Evolutionary conservation across 2,329 filamentous ascomycete genomes (phyloP).

Genomic region (Colletotrichum chrysophilum): DNA sequence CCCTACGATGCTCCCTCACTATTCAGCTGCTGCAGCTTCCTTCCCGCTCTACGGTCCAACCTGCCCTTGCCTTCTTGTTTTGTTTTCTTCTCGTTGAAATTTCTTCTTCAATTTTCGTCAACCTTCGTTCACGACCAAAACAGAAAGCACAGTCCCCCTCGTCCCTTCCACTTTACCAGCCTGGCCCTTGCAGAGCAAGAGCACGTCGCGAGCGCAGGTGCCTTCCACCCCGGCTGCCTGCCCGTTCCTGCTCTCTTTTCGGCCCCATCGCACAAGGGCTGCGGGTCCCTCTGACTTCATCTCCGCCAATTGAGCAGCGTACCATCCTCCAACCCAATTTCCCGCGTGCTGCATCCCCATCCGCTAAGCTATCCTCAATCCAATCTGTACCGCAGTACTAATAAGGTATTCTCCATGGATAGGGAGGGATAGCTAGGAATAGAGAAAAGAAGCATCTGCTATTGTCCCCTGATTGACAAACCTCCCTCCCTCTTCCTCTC

Average conservation of each 20-base stretch:
- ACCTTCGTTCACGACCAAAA: neutral
- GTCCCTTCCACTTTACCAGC: neutral
- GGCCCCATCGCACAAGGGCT: neutral
- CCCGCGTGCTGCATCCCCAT: neutral
- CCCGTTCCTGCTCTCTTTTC: neutral
- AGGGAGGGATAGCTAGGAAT: neutral
- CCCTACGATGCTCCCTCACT: neutral
- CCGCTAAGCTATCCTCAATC: neutral
- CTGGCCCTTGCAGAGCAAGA: neutral
- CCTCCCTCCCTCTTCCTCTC: neutral
- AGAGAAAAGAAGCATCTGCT: neutral
- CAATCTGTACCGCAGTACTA: neutral
- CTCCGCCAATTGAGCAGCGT: slow-evolving; percentile 13
- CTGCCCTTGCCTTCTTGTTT: neutral
- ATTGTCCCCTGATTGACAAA: neutral
- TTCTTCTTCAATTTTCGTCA: neutral
- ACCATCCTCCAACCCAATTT: slow-evolving; percentile 14
- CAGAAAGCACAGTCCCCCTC: neutral
- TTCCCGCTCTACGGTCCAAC: neutral
- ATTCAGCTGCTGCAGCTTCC: neutral
- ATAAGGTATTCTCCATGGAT: neutral
- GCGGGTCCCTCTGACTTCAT: slow-evolving; percentile 10
- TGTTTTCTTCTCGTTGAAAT: neutral
- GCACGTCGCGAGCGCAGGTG: neutral
- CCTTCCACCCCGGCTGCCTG: neutral